Conservation (phyloP, 23 red algal species). For the Cyanidium caldarium region DNA sequence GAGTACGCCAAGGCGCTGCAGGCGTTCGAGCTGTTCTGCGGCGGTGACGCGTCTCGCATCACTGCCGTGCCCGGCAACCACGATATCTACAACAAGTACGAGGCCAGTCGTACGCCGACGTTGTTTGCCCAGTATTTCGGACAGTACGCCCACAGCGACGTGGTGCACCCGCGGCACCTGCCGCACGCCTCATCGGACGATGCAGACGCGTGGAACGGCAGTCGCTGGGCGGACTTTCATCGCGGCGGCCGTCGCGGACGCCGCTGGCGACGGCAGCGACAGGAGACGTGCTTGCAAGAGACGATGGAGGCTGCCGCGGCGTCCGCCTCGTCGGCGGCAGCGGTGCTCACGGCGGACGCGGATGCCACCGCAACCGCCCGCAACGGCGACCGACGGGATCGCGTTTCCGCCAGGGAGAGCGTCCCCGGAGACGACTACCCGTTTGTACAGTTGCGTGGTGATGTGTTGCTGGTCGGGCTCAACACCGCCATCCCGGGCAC, state of each 20-base stretch:
- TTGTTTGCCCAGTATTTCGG: constrained; percentile 38
- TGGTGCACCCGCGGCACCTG: constrained; percentile 7
- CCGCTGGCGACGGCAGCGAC: not conserved
- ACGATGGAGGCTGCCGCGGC: not conserved
- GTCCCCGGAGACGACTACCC: constrained; percentile 32
- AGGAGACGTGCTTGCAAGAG: not conserved
- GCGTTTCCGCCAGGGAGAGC: too few relatives aligned
- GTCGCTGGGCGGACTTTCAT: too few relatives aligned
- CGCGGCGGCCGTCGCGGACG: too few relatives aligned
- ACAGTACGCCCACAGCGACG: constrained; percentile 17
- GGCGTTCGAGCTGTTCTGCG: constrained; percentile 6
- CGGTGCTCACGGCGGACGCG: not conserved
- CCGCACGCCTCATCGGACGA: too few relatives aligned
- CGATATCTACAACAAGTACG: constrained; percentile 19
- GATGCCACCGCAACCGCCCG: not conserved
- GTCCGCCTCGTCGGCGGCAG: not conserved
- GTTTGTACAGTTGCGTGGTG: constrained; percentile 20
- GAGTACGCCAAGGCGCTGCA: constrained; percentile 16
- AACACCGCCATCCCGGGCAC: constrained; percentile 27
- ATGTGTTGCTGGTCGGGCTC: constrained; percentile 17
- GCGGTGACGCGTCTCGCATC: not conserved
- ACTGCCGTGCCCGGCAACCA: constrained; percentile 31
- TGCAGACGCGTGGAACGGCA: not conserved
- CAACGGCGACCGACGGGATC: not conserved
- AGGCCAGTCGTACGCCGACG: constrained; percentile 1